Base-by-base conservation (phyloP, 2,329 filamentous ascomycete species). In the Penicillium frequentans region DNA sequence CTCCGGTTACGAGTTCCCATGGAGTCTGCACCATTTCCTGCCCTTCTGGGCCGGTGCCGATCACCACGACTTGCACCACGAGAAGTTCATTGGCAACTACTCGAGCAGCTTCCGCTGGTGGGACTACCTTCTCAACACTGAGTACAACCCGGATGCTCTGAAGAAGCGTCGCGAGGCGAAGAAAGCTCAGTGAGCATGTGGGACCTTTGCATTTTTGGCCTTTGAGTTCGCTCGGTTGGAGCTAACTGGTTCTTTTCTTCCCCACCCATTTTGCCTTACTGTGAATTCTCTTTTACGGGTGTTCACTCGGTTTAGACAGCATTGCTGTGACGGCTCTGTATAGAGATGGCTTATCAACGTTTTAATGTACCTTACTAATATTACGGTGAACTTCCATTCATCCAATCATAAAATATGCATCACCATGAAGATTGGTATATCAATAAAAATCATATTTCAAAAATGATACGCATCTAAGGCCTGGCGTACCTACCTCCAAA, bases 81-180 rank as follows among this genome's bases (percentile, higher is more conserved):
- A 99, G 82, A 91, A 92, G 74, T 99, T 99, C 80, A 92, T 99
- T 63, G 95, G 95, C 68, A 99, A 99, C 82, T 99, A 98, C 75
- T 83, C 93, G 51, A 96, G 92, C 73, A 96, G 91, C 82, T 99
- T 99, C 86, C 86, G 93, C 76, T 99, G 95, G 95, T 99, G 95
- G 95, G 95, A 99, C 80, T 96, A 90, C 75, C 75, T 88, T 67
- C 84, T 98, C 65, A 93, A 97, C 77, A 99, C 95, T 60, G 93
- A 99, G 83, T 91, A 91, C 63, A 91, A 90, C 52, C 86, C 90
- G 37, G 93, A 96, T 77, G 91, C 93, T 42, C 84, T 89, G 68
- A 93, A 92, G 86, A 85, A 83, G 72, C 88, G 93, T 72, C 85
- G 92, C 58, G 91, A 95, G 77, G 31, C 53, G 1, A 68, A 68